A percentile compares a stretch with the other conserved stretches of the same genome.
Evolutionary conservation across 139 green algal species (phyloP).

Genomic region (Pleodorina starrii): DNA sequence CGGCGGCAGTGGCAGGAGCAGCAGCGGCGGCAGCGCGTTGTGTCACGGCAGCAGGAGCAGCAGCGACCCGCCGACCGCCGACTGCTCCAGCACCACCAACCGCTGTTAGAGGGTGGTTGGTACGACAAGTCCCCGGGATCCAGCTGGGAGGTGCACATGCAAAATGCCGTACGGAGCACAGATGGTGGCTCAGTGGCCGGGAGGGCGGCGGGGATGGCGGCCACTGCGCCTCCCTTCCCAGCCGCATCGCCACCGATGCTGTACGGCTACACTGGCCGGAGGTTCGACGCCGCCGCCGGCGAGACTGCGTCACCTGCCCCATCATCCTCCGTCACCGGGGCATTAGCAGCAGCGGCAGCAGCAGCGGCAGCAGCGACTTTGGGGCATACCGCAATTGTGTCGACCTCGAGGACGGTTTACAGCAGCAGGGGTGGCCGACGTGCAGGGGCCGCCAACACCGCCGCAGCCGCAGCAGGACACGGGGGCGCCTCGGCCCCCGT

Average conservation of each 20-base stretch:
- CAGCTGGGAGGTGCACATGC: background rate
- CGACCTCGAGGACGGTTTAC: no score
- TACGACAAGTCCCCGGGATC: background rate
- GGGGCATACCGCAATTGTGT: no score
- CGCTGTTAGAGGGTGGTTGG: background rate
- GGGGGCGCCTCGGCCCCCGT: no score
- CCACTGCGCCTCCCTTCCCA: background rate
- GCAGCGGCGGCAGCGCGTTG: constrained; percentile 4
- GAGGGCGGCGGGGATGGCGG: background rate
- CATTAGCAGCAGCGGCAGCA: no score
- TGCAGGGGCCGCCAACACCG: no score
- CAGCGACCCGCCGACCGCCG: background rate
- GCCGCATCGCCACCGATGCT: background rate
- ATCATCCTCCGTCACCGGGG: no score
- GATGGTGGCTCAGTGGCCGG: background rate
- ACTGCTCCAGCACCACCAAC: background rate
- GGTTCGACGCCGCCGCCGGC: no score
- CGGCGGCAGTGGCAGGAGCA: constrained; percentile 21
- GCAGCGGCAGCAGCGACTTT: no score
- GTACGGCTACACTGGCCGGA: background rate
- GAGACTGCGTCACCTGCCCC: no score
- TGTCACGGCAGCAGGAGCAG: background rate
- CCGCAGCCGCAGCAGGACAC: no score
- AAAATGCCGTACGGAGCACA: background rate
- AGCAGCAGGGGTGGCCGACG: no score